Percentiles rank a stretch among this genome's conserved stretches.
Conservation (phyloP, 2,329 filamentous ascomycete species). For the Xenoacremonium recifei region DNA sequence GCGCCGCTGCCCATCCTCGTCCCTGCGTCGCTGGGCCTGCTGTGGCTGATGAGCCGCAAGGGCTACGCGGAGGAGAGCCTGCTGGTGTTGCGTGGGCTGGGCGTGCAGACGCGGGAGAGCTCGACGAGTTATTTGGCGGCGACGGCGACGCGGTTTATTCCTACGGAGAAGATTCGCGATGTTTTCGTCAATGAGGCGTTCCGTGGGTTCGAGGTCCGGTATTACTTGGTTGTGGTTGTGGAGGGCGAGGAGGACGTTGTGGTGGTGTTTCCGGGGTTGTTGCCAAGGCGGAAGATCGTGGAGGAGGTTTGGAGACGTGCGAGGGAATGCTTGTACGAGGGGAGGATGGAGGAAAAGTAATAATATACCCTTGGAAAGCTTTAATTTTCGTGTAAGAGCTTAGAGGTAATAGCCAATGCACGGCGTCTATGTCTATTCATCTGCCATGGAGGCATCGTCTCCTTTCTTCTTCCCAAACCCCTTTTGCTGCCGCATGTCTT, state of each 20-base stretch:
- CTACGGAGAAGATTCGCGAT: slow-evolving; percentile 88
- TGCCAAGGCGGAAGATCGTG: slow-evolving; percentile 72
- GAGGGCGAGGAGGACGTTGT: slow-evolving; percentile 85
- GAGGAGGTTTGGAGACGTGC: slow-evolving; percentile 90
- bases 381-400: too few species aligned
- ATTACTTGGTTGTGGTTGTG: slow-evolving; percentile 87
- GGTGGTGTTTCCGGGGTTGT: slow-evolving; percentile 85
- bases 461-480: slow-evolving; percentile 30
- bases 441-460: slow-evolving; percentile 20
- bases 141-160: slow-evolving; percentile 64
- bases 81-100: slow-evolving; percentile 82
- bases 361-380: too few species aligned
- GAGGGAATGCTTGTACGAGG: slow-evolving; percentile 74
- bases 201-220: slow-evolving; percentile 83
- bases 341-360: slow-evolving; percentile 33
- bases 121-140: slow-evolving; percentile 56
- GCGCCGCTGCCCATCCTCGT: slow-evolving; percentile 41
- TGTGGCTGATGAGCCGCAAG: slow-evolving; percentile 46
- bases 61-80: slow-evolving; percentile 73
- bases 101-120: slow-evolving; percentile 80
- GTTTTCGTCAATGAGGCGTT: slow-evolving; percentile 96
- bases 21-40: slow-evolving; percentile 31
- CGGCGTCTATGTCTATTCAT: slow-evolving; percentile 24
- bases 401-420: too few species aligned
- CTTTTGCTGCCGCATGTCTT: slow-evolving; percentile 43